Conservation (phyloP, 169 alveolate genomes). For the Plasmodium gonderi region DNA sequence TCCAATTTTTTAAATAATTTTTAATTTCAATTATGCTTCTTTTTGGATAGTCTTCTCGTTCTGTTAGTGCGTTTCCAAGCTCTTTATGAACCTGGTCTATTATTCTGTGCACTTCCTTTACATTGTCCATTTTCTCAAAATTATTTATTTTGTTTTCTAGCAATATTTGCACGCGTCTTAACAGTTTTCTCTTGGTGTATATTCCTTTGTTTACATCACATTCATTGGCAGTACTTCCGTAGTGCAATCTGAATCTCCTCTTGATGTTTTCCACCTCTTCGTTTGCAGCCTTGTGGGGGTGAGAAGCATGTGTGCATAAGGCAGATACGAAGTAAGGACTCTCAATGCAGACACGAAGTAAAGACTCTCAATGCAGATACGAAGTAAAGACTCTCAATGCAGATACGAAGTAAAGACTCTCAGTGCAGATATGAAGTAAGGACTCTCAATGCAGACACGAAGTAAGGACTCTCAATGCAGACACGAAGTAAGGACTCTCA, state of each 20-base stretch:
- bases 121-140: background rate
- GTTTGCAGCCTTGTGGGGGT: background rate
- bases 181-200: background rate
- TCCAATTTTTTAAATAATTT: background rate
- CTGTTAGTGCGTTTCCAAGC: background rate
- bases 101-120: slow-evolving; percentile 12
- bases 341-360: background rate
- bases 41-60: background rate
- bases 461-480: no score
- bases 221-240: slow-evolving; percentile 13
- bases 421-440: background rate
- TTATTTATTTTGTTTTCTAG: slow-evolving; percentile 32
- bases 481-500: background rate
- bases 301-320: background rate
- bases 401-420: background rate
- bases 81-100: background rate
- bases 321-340: background rate
- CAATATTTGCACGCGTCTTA: background rate
- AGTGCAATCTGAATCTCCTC: slow-evolving; percentile 24
- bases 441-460: background rate
- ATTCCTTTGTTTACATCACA: slow-evolving; percentile 14
- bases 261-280: slow-evolving; percentile 15
- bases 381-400: background rate
- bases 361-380: background rate
- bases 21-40: background rate